Conservation (phyloP, 2,329 filamentous ascomycete genomes). For the Fusarium sambucinum region DNA sequence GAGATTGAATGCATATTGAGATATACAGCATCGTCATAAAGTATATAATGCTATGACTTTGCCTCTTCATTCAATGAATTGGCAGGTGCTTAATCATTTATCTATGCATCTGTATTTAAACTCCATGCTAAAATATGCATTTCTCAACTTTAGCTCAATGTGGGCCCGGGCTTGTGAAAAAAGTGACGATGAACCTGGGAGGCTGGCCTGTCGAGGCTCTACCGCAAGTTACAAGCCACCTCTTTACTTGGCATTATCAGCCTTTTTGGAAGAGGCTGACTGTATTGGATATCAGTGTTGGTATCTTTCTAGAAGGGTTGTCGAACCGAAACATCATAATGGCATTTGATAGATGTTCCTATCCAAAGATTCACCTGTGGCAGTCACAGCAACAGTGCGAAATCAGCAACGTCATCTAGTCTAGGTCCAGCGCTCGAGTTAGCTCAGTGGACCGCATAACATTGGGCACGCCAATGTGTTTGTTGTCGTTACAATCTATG, state of each 20-base stretch:
- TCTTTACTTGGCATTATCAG: slow-evolving; percentile 15
- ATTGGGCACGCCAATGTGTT: slow-evolving; percentile 23
- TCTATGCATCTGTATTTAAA: slow-evolving; percentile 12
- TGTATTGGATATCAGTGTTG: slow-evolving; percentile 15
- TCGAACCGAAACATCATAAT: slow-evolving; percentile 23
- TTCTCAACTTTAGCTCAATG: slow-evolving; percentile 33
- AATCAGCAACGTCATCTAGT: slow-evolving; percentile 15
- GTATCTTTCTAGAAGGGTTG: slow-evolving; percentile 13
- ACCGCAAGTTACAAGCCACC: slow-evolving; percentile 25
- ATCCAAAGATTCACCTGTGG: slow-evolving; percentile 16
- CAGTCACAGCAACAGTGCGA: slow-evolving; percentile 43
- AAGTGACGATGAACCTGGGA: slow-evolving; percentile 5
- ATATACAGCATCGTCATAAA: slow-evolving; percentile 9
- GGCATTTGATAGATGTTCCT: neutral
- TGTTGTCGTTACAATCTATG: slow-evolving; percentile 9
- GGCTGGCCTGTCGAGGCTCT: slow-evolving; percentile 4
- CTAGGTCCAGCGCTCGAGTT: slow-evolving; percentile 3
- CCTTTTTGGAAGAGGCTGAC: slow-evolving; percentile 13
- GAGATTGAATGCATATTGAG: slow-evolving; percentile 8
- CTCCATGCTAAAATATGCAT: slow-evolving; percentile 26
- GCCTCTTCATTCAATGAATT: slow-evolving; percentile 5
- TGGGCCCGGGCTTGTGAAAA: slow-evolving; percentile 30
- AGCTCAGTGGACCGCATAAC: slow-evolving; percentile 25
- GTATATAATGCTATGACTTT: slow-evolving; percentile 3
- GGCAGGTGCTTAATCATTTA: neutral